A percentile compares a stretch with the other conserved stretches of the same genome.
Conservation (phyloP, 2,329 filamentous ascomycete species). For the Calonectria hongkongensis region DNA sequence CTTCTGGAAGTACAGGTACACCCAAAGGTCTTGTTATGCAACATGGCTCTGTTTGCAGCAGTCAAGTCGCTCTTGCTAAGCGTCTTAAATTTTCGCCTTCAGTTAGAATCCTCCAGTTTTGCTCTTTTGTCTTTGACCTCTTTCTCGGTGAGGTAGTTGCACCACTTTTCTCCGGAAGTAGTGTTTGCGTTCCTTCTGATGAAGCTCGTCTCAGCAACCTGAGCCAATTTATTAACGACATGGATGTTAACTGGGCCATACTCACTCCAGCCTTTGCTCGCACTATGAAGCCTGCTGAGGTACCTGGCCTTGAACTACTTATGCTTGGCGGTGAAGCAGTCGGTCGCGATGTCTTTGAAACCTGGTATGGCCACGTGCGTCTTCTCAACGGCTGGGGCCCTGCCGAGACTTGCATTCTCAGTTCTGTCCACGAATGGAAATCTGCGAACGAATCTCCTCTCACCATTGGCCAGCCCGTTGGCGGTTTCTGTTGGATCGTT, state of each 20-base stretch:
- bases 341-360: neutral
- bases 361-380: neutral
- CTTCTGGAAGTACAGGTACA: constrained; percentile 31
- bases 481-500: constrained; percentile 15
- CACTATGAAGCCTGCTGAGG: constrained; percentile 4
- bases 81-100: neutral
- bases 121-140: constrained; percentile 20
- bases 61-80: neutral
- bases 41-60: constrained; percentile 5
- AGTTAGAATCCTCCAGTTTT: constrained; percentile 9
- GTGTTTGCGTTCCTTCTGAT: constrained; percentile 10
- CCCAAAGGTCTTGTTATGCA: constrained; percentile 39
- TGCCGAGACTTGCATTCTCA: constrained; percentile 14
- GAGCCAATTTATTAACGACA: constrained; percentile 6
- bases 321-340: constrained; percentile 12
- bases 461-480: neutral
- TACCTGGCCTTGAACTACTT: neutral
- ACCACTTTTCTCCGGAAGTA: neutral
- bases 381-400: constrained; percentile 18
- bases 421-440: constrained; percentile 15
- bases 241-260: neutral
- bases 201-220: neutral
- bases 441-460: neutral
- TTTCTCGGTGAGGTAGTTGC: constrained; percentile 5
- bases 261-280: neutral